These are phyloP conservation scores for Dioszegia aurantiaca DNA, from an alignment of 768 basidiomycete species.

Conservation along the genomic window DNA sequence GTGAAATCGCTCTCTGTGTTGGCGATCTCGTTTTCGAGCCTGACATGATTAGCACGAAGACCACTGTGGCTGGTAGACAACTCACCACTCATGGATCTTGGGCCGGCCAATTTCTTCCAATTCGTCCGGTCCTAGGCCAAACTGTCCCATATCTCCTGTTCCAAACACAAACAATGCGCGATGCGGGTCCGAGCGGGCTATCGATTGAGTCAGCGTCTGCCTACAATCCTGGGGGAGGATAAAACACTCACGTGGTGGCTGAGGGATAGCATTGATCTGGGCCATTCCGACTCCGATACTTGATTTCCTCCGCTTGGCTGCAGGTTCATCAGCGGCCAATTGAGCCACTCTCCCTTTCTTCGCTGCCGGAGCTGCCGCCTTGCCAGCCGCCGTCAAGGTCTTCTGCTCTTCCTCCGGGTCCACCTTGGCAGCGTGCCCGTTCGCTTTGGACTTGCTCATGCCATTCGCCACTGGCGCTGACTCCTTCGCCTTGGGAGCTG, in stretches of 20 bases:
- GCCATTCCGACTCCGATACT: constrained; percentile 25
- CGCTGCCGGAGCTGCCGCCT: constrained; percentile 16
- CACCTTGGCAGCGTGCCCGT: constrained; percentile 17
- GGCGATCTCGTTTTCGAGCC: constrained; percentile 62
- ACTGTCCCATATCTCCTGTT: constrained; percentile 87
- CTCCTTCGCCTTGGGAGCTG: constrained; percentile 11
- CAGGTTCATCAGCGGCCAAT: constrained; percentile 17
- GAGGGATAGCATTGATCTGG: constrained; percentile 27
- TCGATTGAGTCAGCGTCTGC: background rate
- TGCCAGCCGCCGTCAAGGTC: constrained; percentile 5
- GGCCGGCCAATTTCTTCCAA: constrained; percentile 74
- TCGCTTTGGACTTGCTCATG: background rate
- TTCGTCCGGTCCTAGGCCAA: constrained; percentile 71
- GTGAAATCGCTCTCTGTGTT: constrained; percentile 28
- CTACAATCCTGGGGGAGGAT: background rate
- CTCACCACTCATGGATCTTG: constrained; percentile 66
- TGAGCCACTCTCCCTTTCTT: constrained; percentile 41
- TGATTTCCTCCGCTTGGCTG: constrained; percentile 20
- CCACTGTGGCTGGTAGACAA: too few relatives aligned
- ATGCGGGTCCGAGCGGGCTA: constrained; percentile 57
- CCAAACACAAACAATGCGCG: constrained; percentile 82
- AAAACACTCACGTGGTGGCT: constrained; percentile 32
- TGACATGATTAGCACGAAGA: too few relatives aligned
- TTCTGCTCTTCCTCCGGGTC: constrained; percentile 8
- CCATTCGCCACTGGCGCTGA: background rate